These are phyloP conservation scores for Chalciporus piperatus DNA, from an alignment of 768 basidiomycete genomes.

Conservation along the genomic window DNA sequence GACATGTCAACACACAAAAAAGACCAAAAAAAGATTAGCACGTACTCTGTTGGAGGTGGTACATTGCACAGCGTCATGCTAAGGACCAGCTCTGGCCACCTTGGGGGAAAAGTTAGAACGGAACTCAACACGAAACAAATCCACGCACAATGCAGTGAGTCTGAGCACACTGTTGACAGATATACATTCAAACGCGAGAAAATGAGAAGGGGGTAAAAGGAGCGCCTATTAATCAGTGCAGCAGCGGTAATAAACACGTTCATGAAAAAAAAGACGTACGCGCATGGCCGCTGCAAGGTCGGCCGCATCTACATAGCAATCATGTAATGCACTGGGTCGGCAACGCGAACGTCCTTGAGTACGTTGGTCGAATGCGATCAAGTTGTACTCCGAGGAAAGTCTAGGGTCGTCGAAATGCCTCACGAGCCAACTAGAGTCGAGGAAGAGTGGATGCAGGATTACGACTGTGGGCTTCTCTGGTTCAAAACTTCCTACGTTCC, in stretches of 20 bases:
- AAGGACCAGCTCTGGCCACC: conserved; percentile 69
- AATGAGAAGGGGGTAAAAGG: conserved; percentile 63
- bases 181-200: conserved; percentile 65
- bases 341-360: conserved; percentile 55
- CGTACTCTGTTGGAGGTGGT: conserved; percentile 65
- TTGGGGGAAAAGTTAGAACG: conserved; percentile 26
- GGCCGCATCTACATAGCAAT: conserved; percentile 77
- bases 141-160: conserved; percentile 61
- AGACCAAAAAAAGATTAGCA: conserved; percentile 3
- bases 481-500: conserved; percentile 66
- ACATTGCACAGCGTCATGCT: conserved; percentile 70
- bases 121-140: not conserved
- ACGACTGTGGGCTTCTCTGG: conserved; percentile 63
- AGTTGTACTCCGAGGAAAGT: conserved; percentile 55
- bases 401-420: conserved; percentile 67
- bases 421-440: conserved; percentile 68
- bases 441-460: conserved; percentile 63
- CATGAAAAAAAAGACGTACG: conserved; percentile 37
- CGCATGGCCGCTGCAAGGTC: conserved; percentile 67
- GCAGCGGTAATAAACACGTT: not conserved
- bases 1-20: not conserved
- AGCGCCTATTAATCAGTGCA: conserved; percentile 43
- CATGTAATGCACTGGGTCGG: conserved; percentile 54
- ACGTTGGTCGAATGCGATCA: conserved; percentile 76
- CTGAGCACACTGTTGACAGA: conserved; percentile 58